Evolutionary conservation across 176 grass and related monocot species (phyloP), one percentile per base, ranked within the genome.

Genomic region (Oryza coarctata): DNA sequence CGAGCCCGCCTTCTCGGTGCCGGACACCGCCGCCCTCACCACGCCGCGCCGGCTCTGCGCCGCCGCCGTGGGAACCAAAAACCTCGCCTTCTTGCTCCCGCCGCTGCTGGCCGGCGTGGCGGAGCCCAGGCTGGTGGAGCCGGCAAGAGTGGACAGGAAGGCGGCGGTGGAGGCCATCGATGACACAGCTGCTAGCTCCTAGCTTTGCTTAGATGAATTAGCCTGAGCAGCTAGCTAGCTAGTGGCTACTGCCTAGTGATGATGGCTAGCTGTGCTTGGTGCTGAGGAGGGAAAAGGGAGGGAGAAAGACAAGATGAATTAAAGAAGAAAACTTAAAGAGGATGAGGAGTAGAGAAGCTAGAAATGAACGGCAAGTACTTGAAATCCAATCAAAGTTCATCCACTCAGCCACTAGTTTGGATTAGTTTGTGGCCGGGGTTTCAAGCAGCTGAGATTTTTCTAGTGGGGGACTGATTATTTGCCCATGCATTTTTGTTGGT

Each of bases 91-190:
- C 45, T 40, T 70, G 34, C 45, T 43, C 32, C 55, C 65, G 81
- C 58, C 68, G 34, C 34, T 30, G 6, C 73, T 12, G 12, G 70
- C 72, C 68, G 80, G 76, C 34, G 63, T 61, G 34, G 35, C 20
- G 43, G 13, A 3, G 64, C n/a, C 73, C 36, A 83, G 80, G 66
- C 67, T 78, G 12, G 40, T 43, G 36, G 82, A 70, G 49, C 35
- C 9, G 36, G 79, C 73, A 3, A 86, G 73, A 38, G 79, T 89
- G 70, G 88, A 90, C 66, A 79, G 80, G 84, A 98, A 98, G 38
- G 88, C 68, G 35, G 86, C 52, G 55, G 88, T 89, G 67, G 92
- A 85, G 14, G 82, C 82, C 82, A 89, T 89, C 35, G 68, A 22
- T 26, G 73, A 6, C 41, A 50, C 15, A 50, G 47, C 47, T 50